These are phyloP conservation scores for Dendrocalamus sinicus DNA, from an alignment of 176 grass and related monocot species.

Conservation along the genomic window DNA sequence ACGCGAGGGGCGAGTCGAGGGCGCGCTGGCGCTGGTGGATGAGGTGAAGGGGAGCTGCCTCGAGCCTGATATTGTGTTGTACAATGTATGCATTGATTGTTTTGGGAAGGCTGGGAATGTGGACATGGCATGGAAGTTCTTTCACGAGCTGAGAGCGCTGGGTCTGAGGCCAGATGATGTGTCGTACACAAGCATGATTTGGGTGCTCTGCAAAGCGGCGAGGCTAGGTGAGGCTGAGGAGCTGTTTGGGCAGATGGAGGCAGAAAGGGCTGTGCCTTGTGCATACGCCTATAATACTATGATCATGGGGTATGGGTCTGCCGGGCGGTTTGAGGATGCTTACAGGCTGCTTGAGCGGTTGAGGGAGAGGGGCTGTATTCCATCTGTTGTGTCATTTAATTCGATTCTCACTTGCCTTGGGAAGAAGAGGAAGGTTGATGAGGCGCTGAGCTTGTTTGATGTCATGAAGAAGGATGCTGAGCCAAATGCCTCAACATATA, in stretches of 20 bases:
- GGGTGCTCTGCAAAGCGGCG: slow-evolving; percentile 76
- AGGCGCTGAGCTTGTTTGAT: slow-evolving; percentile 70
- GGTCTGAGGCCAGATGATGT: slow-evolving; percentile 80
- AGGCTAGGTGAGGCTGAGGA: slow-evolving; percentile 74
- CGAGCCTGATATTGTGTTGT: slow-evolving; percentile 72
- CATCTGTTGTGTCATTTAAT: slow-evolving; percentile 88
- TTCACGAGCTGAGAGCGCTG: slow-evolving; percentile 76
- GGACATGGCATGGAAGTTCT: slow-evolving; percentile 96
- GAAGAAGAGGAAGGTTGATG: slow-evolving; percentile 68
- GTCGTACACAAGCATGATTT: slow-evolving; percentile 90
- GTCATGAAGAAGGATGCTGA: slow-evolving; percentile 90
- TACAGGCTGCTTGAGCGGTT: slow-evolving; percentile 71
- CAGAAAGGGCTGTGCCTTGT: slow-evolving; percentile 64
- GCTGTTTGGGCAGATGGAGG: slow-evolving; percentile 78
- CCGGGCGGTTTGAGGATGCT: slow-evolving; percentile 68
- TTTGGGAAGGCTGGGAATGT: slow-evolving; percentile 92
- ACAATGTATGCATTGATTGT: slow-evolving; percentile 90
- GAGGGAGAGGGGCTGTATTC: slow-evolving; percentile 91
- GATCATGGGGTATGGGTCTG: slow-evolving; percentile 92
- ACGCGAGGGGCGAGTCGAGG: slow-evolving; percentile 58
- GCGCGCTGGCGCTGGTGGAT: slow-evolving; percentile 61
- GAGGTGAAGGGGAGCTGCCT: slow-evolving; percentile 87
- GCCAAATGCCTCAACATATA: slow-evolving; percentile 82
- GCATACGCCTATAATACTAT: slow-evolving; percentile 86
- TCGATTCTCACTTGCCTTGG: slow-evolving; percentile 89